Base-by-base conservation (phyloP, 2,329 filamentous ascomycete genomes). In the Beauveria australis region DNA sequence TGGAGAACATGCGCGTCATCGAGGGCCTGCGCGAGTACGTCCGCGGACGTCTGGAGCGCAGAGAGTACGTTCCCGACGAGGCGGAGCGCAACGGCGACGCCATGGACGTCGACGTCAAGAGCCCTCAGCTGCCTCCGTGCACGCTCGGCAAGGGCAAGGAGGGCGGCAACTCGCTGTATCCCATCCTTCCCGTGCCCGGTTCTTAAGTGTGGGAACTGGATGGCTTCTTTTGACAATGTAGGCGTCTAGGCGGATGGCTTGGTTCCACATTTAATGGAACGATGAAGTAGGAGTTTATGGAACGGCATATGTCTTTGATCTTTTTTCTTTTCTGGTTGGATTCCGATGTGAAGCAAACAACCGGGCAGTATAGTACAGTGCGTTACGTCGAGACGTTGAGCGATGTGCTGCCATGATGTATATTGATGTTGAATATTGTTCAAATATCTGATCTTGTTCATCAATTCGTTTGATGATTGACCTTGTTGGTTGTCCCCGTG, bases 1-100 rank as follows among this genome's bases (percentile, higher is more conserved):
- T 88, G 14, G 83, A 86, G 72, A 85, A 87, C 68, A 82, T 88
- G 70, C 83, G 85, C 41, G 78, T 82, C 56, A 85, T 88, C 57
- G 85, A 88, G 73, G 80, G 76, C 48, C 78, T 88, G 43, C 78
- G 84, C 44, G 79, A 81, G 64, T 82, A 83, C 63, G 77, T 88
- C 58, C 78, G 77, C 52, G 75, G 81, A 12, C 80, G 84, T 37
- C 76, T 88, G n/a, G 76, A 83, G 60, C 77, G 77, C 40, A 76
- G 76, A 65, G 81, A 86, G 59, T 88, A 81, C 65, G 76, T 78
- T 8, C 69, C 74, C 18, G 73, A 73, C 26, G 46, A 59, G 8
- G 61, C 60, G 26, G 59, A 63, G 44, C 62, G 62, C 46, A 59
- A 62, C 64, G 63, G 30, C 7, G 72, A 75, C 22, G 69, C 69